These are phyloP conservation scores for Trametes cingulata DNA, from an alignment of 768 basidiomycete species.

Conservation along the genomic window DNA sequence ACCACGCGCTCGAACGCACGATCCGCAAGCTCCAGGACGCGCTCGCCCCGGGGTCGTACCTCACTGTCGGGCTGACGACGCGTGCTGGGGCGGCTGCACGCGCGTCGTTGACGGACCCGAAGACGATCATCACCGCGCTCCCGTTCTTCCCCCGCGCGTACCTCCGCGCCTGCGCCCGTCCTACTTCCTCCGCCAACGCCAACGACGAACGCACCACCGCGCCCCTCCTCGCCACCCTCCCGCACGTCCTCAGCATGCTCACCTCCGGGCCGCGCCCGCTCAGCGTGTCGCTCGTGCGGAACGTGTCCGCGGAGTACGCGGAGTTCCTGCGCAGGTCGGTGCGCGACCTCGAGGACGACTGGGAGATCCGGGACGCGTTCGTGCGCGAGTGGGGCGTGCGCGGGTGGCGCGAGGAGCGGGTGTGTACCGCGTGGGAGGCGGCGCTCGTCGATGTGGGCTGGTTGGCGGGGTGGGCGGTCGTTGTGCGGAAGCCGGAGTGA, in stretches of 20 bases:
- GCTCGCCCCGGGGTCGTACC: conserved; percentile 8
- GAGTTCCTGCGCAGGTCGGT: conserved; percentile 19
- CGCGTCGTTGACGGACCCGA: neutral
- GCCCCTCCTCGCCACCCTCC: conserved; percentile 23
- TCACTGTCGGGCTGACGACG: conserved; percentile 25
- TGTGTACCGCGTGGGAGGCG: conserved; percentile 28
- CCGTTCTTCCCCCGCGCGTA: conserved; percentile 26
- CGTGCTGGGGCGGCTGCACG: conserved; percentile 7
- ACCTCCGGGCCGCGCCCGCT: conserved; percentile 23
- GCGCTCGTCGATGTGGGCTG: conserved; percentile 21
- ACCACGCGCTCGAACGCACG: conserved; percentile 7
- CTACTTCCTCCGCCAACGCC: neutral
- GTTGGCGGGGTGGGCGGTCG: conserved; percentile 27
- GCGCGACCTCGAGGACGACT: conserved; percentile 20
- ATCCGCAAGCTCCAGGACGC: conserved; percentile 22
- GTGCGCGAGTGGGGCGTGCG: conserved; percentile 22
- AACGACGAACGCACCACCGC: conserved; percentile 7
- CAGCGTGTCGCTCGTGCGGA: conserved; percentile 24
- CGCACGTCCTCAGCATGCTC: conserved; percentile 20
- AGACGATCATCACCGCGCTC: conserved; percentile 21
- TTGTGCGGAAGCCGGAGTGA: conserved; percentile 16
- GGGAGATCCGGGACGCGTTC: conserved; percentile 15
- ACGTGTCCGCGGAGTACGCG: conserved; percentile 27
- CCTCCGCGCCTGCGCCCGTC: neutral
- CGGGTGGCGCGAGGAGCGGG: conserved; percentile 29